Base-by-base conservation (phyloP, 2,329 filamentous ascomycete genomes). In the Beauveria brongniartii region DNA sequence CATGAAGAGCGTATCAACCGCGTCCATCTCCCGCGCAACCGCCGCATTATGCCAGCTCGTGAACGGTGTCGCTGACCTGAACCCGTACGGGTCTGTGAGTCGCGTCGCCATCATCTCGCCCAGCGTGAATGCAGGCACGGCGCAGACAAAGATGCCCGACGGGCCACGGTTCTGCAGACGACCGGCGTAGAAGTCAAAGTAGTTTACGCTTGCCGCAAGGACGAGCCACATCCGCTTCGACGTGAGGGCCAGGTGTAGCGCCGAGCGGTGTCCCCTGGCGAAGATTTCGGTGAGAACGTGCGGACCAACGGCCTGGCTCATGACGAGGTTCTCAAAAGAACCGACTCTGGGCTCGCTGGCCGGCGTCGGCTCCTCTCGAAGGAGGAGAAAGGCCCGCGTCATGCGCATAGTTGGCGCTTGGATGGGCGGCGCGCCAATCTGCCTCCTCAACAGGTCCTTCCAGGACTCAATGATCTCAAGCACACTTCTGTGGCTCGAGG, bases 131-230 rank as follows among this genome's bases (percentile, higher is more conserved):
- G 69, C 66, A 1, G 71, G 70, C 5, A 64, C 62, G 1, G 68
- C 53, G 3, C 64, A 68, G 5, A 72, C 37, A 26, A 74, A 66
- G 1, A 71, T 66, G 1, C 55, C 55, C 0, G 69, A 69, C 0
- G 61, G 62, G 0, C 69, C 68, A 0, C 63, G 18, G 5, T 61
- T 61, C 2, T 60, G 60, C 8, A 69, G 69, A 0, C 48, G 52
- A 0, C 65, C 63, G 0, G 64, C 63, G 1, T 63, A 52, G 28
- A 69, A 68, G 18, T 74, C 67, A 63, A 66, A 73, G 1, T 72
- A 61, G 16, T 68, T 68, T 30, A 69, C 64, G 3, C 66, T 69
- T 5, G 55, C 61, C 7, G 65, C 63, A 4, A 74, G 24, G 1
- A 66, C 58, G 3, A 53, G 43, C 67, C 70, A 74, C 5, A 64